Percentiles rank a stretch among this genome's conserved stretches.
phyloP scores from a whole-genome alignment of 2,329 filamentous ascomycete genomes.

The Monilinia vaccinii-corymbosi region DNA sequence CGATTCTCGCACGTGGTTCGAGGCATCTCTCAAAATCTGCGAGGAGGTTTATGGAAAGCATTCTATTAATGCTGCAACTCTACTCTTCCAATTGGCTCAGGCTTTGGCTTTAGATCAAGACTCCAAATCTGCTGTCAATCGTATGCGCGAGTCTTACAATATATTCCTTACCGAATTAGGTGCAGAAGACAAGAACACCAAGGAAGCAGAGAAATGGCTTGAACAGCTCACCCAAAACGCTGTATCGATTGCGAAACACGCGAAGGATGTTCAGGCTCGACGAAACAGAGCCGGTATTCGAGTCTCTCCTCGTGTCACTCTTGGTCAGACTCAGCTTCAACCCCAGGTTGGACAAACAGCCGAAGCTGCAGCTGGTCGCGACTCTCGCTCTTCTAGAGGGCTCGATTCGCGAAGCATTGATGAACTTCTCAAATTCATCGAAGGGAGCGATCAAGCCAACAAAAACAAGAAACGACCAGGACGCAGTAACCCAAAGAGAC shows the following conservation, averaged over 20 bases:
- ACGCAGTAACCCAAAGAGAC: conserved; percentile 47
- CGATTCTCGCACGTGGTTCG: conserved; percentile 94
- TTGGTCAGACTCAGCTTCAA: conserved; percentile 49
- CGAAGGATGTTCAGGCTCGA: conserved; percentile 73
- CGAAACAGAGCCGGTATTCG: conserved; percentile 62
- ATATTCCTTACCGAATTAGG: conserved; percentile 87
- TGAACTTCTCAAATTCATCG: conserved; percentile 89
- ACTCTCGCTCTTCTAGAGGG: conserved; percentile 24
- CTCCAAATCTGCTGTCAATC: conserved; percentile 78
- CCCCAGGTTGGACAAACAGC: conserved; percentile 53
- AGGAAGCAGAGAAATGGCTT: conserved; percentile 94
- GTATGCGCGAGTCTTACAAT: conserved; percentile 94
- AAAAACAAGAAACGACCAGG: conserved; percentile 45
- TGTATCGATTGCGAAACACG: conserved; percentile 87
- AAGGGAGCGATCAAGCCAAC: conserved; percentile 55
- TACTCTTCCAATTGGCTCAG: conserved; percentile 95
- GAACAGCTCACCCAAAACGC: conserved; percentile 94
- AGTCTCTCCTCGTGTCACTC: conserved; percentile 51
- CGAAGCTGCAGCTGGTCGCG: conserved; percentile 34
- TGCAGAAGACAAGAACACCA: conserved; percentile 89
- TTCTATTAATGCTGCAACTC: conserved; percentile 86
- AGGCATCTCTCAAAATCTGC: conserved; percentile 81
- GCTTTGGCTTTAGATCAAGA: conserved; percentile 93
- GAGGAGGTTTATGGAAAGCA: conserved; percentile 82
- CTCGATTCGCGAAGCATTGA: conserved; percentile 81